These are phyloP conservation scores for Trametes maxima DNA, from an alignment of 768 basidiomycete species.

Conservation along the genomic window DNA sequence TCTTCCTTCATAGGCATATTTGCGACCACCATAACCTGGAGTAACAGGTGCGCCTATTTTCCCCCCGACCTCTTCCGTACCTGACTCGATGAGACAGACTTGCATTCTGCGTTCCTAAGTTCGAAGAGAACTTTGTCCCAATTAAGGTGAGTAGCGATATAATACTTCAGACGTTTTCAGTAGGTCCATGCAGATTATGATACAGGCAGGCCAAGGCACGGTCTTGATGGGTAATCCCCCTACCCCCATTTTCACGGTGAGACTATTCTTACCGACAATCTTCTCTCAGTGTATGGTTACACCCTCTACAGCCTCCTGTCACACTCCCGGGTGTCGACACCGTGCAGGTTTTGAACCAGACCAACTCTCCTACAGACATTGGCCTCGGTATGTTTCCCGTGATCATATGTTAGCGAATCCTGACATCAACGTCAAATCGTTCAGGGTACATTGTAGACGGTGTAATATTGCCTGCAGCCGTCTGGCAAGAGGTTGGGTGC, in stretches of 20 bases:
- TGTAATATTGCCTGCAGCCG: not conserved
- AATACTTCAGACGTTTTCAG: not conserved
- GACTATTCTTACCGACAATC: not conserved
- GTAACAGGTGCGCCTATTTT: too few relatives aligned
- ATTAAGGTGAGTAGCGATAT: not conserved
- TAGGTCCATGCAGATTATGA: not conserved
- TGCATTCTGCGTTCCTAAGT: not conserved
- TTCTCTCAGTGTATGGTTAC: too few relatives aligned
- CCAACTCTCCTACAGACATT: not conserved
- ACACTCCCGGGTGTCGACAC: not conserved
- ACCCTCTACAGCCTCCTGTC: not conserved
- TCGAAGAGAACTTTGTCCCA: not conserved
- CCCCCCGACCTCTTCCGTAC: too few relatives aligned
- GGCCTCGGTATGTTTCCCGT: not conserved
- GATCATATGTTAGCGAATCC: not conserved
- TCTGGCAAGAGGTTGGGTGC: too few relatives aligned
- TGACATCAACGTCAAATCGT: not conserved
- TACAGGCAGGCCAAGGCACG: not conserved
- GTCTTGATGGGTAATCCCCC: not conserved
- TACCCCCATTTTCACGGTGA: not conserved
- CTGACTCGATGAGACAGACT: too few relatives aligned
- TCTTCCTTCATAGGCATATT: too few relatives aligned
- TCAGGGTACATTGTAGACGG: not conserved
- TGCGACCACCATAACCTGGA: too few relatives aligned
- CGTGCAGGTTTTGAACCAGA: not conserved